Conservation (phyloP, 1,284 basidiomycete genomes). For the Hymenochaete sp. region DNA sequence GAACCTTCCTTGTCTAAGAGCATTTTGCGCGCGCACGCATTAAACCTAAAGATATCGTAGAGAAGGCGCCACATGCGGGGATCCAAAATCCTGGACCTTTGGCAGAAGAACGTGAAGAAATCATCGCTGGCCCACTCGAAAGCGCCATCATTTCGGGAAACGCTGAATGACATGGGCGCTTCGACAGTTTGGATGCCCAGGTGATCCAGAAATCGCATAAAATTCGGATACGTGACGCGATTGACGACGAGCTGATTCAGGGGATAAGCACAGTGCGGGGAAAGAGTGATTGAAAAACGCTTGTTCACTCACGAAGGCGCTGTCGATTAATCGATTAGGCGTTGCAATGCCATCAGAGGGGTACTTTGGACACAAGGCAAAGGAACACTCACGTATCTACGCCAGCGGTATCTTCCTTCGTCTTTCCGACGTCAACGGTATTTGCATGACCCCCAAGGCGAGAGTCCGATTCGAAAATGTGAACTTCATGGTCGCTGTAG, state of each 20-base stretch:
- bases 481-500: conserved; percentile 70
- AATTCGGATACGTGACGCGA: conserved; percentile 74
- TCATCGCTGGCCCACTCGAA: conserved; percentile 74
- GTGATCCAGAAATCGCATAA: conserved; percentile 57
- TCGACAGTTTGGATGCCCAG: conserved; percentile 45
- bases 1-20: conserved; percentile 27
- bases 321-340: no score
- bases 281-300: no score
- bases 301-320: conserved; percentile 45
- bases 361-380: no score
- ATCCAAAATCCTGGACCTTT: conserved; percentile 52
- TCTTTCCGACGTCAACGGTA: conserved; percentile 51
- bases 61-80: conserved; percentile 67
- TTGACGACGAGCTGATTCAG: conserved; percentile 65
- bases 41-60: conserved; percentile 75
- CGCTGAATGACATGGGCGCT: conserved; percentile 74
- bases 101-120: conserved; percentile 57
- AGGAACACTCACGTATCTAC: conserved; percentile 60
- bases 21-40: conserved; percentile 51
- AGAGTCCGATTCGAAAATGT: conserved; percentile 65
- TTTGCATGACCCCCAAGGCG: conserved; percentile 76
- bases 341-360: no score
- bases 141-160: conserved; percentile 56
- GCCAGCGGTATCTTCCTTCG: conserved; percentile 34
- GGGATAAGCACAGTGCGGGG: no score